phyloP scores from a whole-genome alignment of 1,139 yeast genomes.

The Taiozyma sp. region DNA sequence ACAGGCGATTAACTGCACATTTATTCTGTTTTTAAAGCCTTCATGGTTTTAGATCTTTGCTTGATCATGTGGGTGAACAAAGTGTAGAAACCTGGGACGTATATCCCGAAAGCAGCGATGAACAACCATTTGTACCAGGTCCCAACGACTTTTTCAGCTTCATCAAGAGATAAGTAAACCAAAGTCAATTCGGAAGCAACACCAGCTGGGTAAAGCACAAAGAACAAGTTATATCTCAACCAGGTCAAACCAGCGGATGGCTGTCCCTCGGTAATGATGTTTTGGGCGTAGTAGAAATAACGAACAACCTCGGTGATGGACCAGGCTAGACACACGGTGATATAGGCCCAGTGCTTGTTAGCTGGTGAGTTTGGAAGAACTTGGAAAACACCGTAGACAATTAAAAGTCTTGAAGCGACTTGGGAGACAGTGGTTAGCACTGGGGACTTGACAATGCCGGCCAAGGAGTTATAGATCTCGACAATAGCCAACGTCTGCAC shows the following conservation, averaged over 20 bases:
- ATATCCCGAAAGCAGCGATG: slow-evolving; percentile 54
- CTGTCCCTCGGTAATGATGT: slow-evolving; percentile 46
- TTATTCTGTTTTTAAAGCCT: slow-evolving; percentile 12
- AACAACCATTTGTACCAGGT: slow-evolving; percentile 50
- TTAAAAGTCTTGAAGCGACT: slow-evolving; percentile 76
- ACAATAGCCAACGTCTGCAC: slow-evolving; percentile 83
- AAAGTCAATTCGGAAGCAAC: slow-evolving; percentile 79
- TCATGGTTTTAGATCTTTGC: slow-evolving; percentile 73
- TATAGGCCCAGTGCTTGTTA: slow-evolving; percentile 50
- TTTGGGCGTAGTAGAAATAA: slow-evolving; percentile 78
- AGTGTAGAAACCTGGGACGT: slow-evolving; percentile 83
- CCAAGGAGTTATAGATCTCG: slow-evolving; percentile 73
- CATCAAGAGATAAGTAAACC: slow-evolving; percentile 61
- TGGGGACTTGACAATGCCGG: slow-evolving; percentile 84
- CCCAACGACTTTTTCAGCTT: slow-evolving; percentile 52
- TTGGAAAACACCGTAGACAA: slow-evolving; percentile 81
- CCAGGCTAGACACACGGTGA: slow-evolving; percentile 81
- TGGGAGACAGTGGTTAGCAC: slow-evolving; percentile 79
- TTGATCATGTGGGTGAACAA: slow-evolving; percentile 84
- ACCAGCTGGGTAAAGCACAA: slow-evolving; percentile 84
- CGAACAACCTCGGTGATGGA: slow-evolving; percentile 84
- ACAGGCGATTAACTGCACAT: neutral
- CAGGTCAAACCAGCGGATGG: slow-evolving; percentile 64
- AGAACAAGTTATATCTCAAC: slow-evolving; percentile 81
- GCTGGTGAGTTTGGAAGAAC: slow-evolving; percentile 68